Base-by-base conservation (phyloP, 2,329 filamentous ascomycete species). In the Penicillium sp. region DNA sequence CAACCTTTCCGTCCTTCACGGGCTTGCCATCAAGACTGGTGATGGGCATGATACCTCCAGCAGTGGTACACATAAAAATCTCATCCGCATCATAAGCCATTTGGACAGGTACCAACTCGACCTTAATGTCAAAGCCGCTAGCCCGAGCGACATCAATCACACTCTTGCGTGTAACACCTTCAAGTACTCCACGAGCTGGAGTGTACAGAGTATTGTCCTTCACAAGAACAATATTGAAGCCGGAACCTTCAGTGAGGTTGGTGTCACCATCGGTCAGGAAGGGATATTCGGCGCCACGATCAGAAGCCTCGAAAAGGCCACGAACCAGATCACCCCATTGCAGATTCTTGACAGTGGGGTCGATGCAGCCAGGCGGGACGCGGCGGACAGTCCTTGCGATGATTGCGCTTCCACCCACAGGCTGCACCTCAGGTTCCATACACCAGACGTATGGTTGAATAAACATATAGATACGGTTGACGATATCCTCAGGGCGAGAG, bases 31-130 rank as follows among this genome's bases (percentile, higher is more conserved):
- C 80, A 2, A 82, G 65, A 0, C 51, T 57, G 0, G 78, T 80
- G 26, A 82, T 80, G 0, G 79, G 80, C 79, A 82, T 82, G 18
- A 82, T 74, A 0, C 80, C 80, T 1, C 80, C 80, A 0, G 80
- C 80, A 14, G 80, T 82, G 0, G 80, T 82, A 57, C 74, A 81
- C 79, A 81, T 81, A 31, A 82, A 76, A 5, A 81, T 72, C 67
- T 82, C 80, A 54, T 82, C 80, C 0, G 70, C 67, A 7, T 73
- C 49, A 45, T 80, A 81, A 0, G 68, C 72, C 35, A 70, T 10
- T 14, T 77, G 70, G 0, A 79, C 67, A 0, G 78, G 78, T 4
- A 81, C 76, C 26, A 71, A 56, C 61, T 80, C 75, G 29, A 76
- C 51, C 4, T 69, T 72, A 5, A 78, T 66, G 26, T 75, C 70